Base-by-base conservation (phyloP, 2,329 filamentous ascomycete species). In the Paraphaeosphaeria sporulosa region DNA sequence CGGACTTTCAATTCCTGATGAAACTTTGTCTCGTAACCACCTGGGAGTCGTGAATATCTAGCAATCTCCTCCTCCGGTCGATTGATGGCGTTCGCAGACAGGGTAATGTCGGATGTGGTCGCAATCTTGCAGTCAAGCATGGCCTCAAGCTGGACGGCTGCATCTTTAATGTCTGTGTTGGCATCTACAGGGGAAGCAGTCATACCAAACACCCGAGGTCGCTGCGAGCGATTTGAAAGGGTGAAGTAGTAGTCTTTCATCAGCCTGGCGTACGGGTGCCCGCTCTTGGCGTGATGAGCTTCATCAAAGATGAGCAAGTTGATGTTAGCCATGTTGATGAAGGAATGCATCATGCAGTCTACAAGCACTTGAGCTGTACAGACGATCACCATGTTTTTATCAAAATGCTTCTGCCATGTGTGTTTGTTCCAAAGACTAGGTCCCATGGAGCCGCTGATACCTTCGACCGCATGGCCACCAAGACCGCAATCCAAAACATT, bases 241-340 rank as follows among this genome's bases (percentile, higher is more conserved):
- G 83, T 78, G 1, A 87, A 64, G 71, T 97, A 98, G 67, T 92
- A 93, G 60, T 96, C 90, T 69, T 91, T 93, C 78, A 99, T 92
- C 60, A 99, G 95, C 30, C 84, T 86, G 21, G 94, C 92, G 72
- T 97, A 99, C 0, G 92, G 86, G 71, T 99, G 95, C 54, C 93
- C 91, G 75, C 94, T 96, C 79, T 99, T 99, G 0, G 94, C 89
- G 72, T 98, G 95, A 71, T 99, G 95, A 6, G 94, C 95, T 78
- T 99, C 95, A 71, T 99, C 95, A 66, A 99, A 97, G 61, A 98
- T 89, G 40, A 99, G 82, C 1, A 99, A 85, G 71, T 94, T 98
- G 76, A 98, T 93, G 67, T 91, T 87, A 19, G 87, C 81, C 81
- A 99, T 97, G 10, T 78, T 85, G 60, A 97, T 85, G 76, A 93